phyloP scores from a whole-genome alignment of 495 filamentous ascomycete genomes.

The Hypomontagnella monticulosa region DNA sequence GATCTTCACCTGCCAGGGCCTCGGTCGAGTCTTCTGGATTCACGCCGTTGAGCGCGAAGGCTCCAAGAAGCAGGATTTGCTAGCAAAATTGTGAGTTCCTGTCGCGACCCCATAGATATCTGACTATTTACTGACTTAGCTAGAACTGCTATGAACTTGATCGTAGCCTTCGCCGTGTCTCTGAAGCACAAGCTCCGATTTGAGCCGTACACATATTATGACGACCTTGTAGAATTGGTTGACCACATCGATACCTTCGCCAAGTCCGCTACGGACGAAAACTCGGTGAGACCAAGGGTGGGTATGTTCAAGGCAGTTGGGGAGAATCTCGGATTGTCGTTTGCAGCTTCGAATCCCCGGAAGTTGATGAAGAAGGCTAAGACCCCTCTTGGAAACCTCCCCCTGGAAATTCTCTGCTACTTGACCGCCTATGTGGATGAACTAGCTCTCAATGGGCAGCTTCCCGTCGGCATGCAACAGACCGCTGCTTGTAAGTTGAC shows the following conservation, averaged over 20 bases:
- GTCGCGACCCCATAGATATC: not conserved
- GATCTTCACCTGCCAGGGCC: conserved; percentile 73
- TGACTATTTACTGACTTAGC: conserved; percentile 14
- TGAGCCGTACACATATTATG: conserved; percentile 83
- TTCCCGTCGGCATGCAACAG: conserved; percentile 62
- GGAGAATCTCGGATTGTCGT: conserved; percentile 75
- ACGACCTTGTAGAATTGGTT: conserved; percentile 67
- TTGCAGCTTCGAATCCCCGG: conserved; percentile 76
- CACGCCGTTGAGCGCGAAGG: conserved; percentile 72
- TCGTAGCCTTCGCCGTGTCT: conserved; percentile 78
- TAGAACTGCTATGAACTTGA: conserved; percentile 80
- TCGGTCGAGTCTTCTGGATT: conserved; percentile 83
- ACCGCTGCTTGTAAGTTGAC: conserved; percentile 52
- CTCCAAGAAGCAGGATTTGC: conserved; percentile 70
- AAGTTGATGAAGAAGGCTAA: conserved; percentile 74
- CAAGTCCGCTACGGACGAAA: conserved; percentile 67
- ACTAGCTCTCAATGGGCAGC: conserved; percentile 60
- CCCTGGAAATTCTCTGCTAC: conserved; percentile 80
- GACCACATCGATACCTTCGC: conserved; percentile 75
- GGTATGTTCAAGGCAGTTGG: conserved; percentile 71
- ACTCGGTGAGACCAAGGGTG: conserved; percentile 52
- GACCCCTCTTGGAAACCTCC: conserved; percentile 75
- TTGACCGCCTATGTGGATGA: conserved; percentile 72
- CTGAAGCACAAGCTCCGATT: conserved; percentile 90
- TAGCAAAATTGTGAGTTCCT: conserved; percentile 63